Percentiles rank a stretch among this genome's conserved stretches.
These are phyloP conservation scores for Pyronema omphalodes DNA, from an alignment of 495 filamentous ascomycete genomes.

Conservation along the genomic window DNA sequence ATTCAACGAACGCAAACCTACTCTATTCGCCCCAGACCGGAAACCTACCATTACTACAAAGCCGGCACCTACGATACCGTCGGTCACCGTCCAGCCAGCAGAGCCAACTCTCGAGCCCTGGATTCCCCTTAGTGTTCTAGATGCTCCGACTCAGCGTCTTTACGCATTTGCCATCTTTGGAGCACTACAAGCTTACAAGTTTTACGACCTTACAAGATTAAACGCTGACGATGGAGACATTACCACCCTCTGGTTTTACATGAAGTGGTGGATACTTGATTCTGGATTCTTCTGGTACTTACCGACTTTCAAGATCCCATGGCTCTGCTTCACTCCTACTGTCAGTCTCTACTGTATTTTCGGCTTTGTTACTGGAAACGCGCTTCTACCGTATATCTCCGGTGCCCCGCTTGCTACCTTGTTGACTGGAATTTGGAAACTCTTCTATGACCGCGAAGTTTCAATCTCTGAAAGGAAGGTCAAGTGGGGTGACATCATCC, in stretches of 20 bases:
- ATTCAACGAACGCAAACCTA: no score
- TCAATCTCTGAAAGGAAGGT: constrained; percentile 79
- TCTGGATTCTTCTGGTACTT: constrained; percentile 65
- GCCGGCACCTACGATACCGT: background rate
- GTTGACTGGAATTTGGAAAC: constrained; percentile 11
- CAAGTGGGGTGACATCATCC: constrained; percentile 63
- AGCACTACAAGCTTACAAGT: constrained; percentile 52
- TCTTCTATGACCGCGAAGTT: constrained; percentile 75
- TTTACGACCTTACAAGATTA: constrained; percentile 63
- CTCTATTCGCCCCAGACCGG: no score
- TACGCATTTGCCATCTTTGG: constrained; percentile 65
- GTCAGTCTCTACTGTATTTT: constrained; percentile 16
- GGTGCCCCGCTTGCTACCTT: background rate
- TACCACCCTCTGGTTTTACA: constrained; percentile 50
- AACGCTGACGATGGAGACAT: constrained; percentile 22
- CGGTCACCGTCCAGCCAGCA: constrained; percentile 7
- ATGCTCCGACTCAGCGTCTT: constrained; percentile 72
- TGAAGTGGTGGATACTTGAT: constrained; percentile 84
- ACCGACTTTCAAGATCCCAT: constrained; percentile 74
- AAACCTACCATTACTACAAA: background rate
- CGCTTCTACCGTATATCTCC: constrained; percentile 33
- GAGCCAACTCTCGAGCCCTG: constrained; percentile 1
- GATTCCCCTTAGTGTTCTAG: constrained; percentile 37
- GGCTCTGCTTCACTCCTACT: constrained; percentile 35
- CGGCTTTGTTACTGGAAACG: constrained; percentile 39